These are phyloP conservation scores for Aphanomyces stellatus DNA, from an alignment of 352 stramenopile species.

Conservation along the genomic window DNA sequence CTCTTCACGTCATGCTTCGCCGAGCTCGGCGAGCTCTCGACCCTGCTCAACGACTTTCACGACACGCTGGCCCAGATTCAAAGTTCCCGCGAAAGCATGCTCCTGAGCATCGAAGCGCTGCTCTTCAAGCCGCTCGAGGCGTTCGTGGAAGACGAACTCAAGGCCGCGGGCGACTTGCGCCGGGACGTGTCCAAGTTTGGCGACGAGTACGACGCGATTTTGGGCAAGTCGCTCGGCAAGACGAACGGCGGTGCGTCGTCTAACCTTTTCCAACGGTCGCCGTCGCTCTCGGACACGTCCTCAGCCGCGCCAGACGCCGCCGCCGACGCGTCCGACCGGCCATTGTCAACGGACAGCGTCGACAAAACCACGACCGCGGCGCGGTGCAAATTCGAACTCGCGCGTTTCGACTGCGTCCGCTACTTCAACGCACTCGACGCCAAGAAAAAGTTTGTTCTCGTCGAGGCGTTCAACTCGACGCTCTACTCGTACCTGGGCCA, in stretches of 20 bases:
- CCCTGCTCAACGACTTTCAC: conserved; percentile 75
- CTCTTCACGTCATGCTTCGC: conserved; percentile 75
- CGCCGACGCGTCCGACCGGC: not conserved
- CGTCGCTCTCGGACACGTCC: not conserved
- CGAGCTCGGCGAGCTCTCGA: conserved; percentile 34
- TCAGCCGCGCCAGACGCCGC: not conserved
- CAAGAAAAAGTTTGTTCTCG: conserved; percentile 77
- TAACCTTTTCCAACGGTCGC: not conserved
- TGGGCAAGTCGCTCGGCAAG: conserved; percentile 76
- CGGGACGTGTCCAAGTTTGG: conserved; percentile 55
- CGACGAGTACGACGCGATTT: conserved; percentile 72
- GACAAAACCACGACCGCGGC: conserved; percentile 58
- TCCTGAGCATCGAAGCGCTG: conserved; percentile 71
- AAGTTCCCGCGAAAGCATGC: conserved; percentile 74
- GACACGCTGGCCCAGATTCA: conserved; percentile 73
- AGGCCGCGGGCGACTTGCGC: conserved; percentile 54
- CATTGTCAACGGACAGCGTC: conserved; percentile 19
- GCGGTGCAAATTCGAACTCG: conserved; percentile 64
- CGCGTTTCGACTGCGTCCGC: conserved; percentile 75
- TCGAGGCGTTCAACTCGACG: conserved; percentile 80
- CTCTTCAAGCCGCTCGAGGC: conserved; percentile 51
- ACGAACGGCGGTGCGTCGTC: too few relatives aligned
- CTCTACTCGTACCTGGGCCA: conserved; percentile 72
- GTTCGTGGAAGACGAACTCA: conserved; percentile 67
- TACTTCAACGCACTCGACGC: conserved; percentile 76